Conservation (phyloP, 352 stramenopile species). For the Phytophthora fragariae region DNA sequence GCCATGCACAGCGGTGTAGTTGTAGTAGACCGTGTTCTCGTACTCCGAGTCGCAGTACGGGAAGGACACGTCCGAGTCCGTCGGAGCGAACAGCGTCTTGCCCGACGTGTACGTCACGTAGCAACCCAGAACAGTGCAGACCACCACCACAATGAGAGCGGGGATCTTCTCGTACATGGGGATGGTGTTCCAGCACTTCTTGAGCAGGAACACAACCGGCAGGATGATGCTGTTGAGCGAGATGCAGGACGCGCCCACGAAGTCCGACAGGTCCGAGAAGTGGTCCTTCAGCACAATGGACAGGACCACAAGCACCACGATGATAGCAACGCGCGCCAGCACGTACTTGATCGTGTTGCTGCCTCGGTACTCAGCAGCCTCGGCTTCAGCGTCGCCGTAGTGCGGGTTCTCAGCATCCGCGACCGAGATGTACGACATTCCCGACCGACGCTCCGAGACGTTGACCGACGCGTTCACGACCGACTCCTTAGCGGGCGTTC, state of each 20-base stretch:
- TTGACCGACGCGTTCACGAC: constrained; percentile 37
- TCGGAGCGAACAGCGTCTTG: constrained; percentile 25
- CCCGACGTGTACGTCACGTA: constrained; percentile 38
- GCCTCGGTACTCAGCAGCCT: constrained; percentile 41
- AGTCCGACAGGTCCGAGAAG: constrained; percentile 52
- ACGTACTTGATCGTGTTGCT: constrained; percentile 47
- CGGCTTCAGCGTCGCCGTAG: constrained; percentile 26
- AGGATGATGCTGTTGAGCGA: constrained; percentile 56
- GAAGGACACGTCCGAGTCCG: constrained; percentile 29
- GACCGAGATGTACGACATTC: constrained; percentile 40
- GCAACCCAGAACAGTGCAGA: constrained; percentile 25
- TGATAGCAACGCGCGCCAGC: constrained; percentile 42
- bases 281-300: constrained; percentile 53
- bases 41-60: constrained; percentile 31
- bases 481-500: constrained; percentile 34
- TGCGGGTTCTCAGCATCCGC: constrained; percentile 32
- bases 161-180: constrained; percentile 29
- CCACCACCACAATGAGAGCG: constrained; percentile 18
- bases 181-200: constrained; percentile 32
- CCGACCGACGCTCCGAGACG: constrained; percentile 32
- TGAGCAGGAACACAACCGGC: constrained; percentile 32
- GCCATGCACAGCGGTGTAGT: constrained; percentile 32
- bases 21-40: constrained; percentile 38
- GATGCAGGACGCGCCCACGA: constrained; percentile 52
- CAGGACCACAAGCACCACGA: constrained; percentile 44